These are phyloP conservation scores for Fusarium tupiense DNA, from an alignment of 2,329 filamentous ascomycete species.

Conservation along the genomic window DNA sequence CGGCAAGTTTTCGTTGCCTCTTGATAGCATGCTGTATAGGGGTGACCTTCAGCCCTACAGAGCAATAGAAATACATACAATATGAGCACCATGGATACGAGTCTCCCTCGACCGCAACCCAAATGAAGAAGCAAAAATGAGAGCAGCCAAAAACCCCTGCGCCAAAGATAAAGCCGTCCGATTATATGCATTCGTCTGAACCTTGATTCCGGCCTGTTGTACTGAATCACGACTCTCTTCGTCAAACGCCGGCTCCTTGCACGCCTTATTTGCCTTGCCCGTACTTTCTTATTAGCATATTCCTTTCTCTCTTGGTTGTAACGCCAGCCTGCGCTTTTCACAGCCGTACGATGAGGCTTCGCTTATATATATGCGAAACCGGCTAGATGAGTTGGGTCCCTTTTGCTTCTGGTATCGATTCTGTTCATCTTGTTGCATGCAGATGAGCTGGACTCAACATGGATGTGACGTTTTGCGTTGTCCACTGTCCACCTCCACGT, in stretches of 20 bases:
- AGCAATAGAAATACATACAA: constrained; percentile 38
- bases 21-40: constrained; percentile 20
- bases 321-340: neutral
- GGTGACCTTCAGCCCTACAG: neutral
- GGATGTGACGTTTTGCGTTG: neutral
- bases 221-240: constrained; percentile 21
- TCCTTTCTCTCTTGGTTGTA: neutral
- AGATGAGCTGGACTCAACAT: neutral
- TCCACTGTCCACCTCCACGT: neutral
- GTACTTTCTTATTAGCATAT: constrained; percentile 7
- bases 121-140: neutral
- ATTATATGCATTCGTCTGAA: constrained; percentile 36
- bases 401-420: neutral
- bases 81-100: constrained; percentile 3
- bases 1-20: neutral
- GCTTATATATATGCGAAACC: neutral
- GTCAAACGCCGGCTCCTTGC: constrained; percentile 42
- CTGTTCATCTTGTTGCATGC: neutral
- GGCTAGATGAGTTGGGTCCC: neutral
- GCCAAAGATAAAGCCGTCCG: constrained; percentile 42
- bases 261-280: constrained; percentile 31
- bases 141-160: constrained; percentile 31
- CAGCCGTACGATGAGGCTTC: neutral
- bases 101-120: constrained; percentile 3
- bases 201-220: constrained; percentile 22